Evolutionary conservation across 2,329 filamentous ascomycete species (phyloP), one percentile per base, ranked within the genome.

Genomic region (Hymenoscyphus linearis): DNA sequence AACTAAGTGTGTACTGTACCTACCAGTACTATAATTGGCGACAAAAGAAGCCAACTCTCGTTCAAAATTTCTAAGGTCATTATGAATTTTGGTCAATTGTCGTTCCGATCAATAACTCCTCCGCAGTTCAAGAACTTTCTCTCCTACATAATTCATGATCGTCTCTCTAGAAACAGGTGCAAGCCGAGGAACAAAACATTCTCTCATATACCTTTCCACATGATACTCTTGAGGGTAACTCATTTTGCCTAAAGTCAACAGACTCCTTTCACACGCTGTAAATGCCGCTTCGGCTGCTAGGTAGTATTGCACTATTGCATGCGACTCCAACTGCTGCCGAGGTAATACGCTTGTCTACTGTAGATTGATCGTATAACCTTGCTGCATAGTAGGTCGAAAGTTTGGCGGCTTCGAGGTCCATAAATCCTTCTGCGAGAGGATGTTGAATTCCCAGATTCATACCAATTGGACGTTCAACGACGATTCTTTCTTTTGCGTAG

Each of bases 101-200:
- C 10, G 31, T 44, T n/a, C 4, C 13, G 6, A 22, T 66, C 53
- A 90, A 66, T 90, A 91, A 69, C 86, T 90, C 62, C 85, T 78
- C 1, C 88, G 88, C 27, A 91, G 68, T 3, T 79, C 75, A n/a
- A 91, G 73, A 0, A 84, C 87, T 75, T 84, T 89, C 71, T 90
- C 87, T 2, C 82, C 80, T 13, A 91, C 81, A 71, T 85, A 90
- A 66, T 90, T 91, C 77, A 89, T 76, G 58, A 91, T 89, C 88
- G 91, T 91, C 76, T 91, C 88, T 65, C 85, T 73, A 60, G 82
- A 86, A 0, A 88, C 80, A 0, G 85, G 85, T 10, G 85, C 85
- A 58, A 89, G 85, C 10, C 86, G 74, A 2, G 85, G 85, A 44
- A 88, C 82, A 61, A 87, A 77, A 58, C 83, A 83, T 70, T 88